A percentile compares a stretch with the other conserved stretches of the same genome.
Evolutionary conservation across 768 basidiomycete genomes (phyloP).

Genomic region (Mycena haematopus): DNA sequence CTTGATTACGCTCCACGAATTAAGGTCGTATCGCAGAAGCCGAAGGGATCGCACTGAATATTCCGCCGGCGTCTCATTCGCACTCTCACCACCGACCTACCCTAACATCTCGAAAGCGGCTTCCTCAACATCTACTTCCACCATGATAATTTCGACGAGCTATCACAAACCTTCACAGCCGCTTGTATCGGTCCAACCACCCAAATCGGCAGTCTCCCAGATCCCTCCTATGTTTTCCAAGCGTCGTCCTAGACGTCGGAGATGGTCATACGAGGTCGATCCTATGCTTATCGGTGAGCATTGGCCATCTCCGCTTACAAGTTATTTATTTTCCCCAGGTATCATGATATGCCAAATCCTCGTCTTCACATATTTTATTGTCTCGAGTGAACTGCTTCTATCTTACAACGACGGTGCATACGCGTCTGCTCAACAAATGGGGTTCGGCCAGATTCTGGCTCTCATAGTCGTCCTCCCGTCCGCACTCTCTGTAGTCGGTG

Average conservation of each 20-base stretch:
- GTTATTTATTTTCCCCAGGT: constrained; percentile 28
- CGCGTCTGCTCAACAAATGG: constrained; percentile 38
- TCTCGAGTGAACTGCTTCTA: constrained; percentile 46
- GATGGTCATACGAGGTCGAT: constrained; percentile 43
- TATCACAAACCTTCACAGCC: constrained; percentile 4
- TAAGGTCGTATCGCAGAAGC: constrained; percentile 38
- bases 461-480: constrained; percentile 49
- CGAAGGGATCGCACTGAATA: constrained; percentile 8
- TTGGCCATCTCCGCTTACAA: neutral
- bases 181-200: neutral
- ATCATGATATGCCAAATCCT: constrained; percentile 44
- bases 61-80: neutral
- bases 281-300: constrained; percentile 43
- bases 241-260: constrained; percentile 39
- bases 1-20: constrained; percentile 42
- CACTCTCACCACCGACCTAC: neutral
- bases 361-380: constrained; percentile 48
- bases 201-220: neutral
- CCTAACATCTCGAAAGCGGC: neutral
- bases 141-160: neutral
- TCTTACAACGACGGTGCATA: constrained; percentile 36
- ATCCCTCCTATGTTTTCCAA: constrained; percentile 4
- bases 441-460: constrained; percentile 52
- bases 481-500: constrained; percentile 40
- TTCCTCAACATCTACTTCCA: constrained; percentile 4